A percentile compares a stretch with the other conserved stretches of the same genome.
phyloP scores from a whole-genome alignment of 345 rosid genomes.

The Boechera divaricarpa region DNA sequence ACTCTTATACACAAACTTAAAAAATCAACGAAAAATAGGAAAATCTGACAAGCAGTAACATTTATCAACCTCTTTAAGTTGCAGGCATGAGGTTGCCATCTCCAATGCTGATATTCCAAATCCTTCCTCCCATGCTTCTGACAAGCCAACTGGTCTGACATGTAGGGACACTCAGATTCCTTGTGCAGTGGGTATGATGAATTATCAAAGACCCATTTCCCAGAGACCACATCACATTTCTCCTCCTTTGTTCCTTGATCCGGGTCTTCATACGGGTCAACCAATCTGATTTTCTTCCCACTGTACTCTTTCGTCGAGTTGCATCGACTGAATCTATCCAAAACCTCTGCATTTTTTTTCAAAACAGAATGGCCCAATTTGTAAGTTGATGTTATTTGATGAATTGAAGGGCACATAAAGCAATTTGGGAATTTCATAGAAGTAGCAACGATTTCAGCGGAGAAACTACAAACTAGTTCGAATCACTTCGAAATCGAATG shows the following conservation, averaged over 20 bases:
- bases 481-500: too few species aligned
- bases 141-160: constrained; percentile 98
- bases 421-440: not conserved
- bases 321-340: constrained; percentile 86
- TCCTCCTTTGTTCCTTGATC: constrained; percentile 48
- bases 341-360: constrained; percentile 50
- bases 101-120: constrained; percentile 79
- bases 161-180: constrained; percentile 89
- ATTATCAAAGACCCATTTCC: constrained; percentile 91
- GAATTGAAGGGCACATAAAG: not conserved
- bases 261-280: constrained; percentile 39
- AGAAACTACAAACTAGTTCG: too few species aligned
- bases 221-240: constrained; percentile 79
- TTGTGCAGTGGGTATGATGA: constrained; percentile 73
- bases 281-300: constrained; percentile 69
- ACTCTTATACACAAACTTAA: not conserved
- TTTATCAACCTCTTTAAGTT: constrained; percentile 69
- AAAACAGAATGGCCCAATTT: not conserved
- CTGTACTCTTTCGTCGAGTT: constrained; percentile 71
- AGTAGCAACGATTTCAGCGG: not conserved
- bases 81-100: constrained; percentile 97
- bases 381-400: not conserved
- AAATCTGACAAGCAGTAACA: not conserved
- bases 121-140: constrained; percentile 94
- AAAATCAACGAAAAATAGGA: not conserved